These are phyloP conservation scores for Beauveria caledonica DNA, from an alignment of 2,329 filamentous ascomycete genomes.

Conservation along the genomic window DNA sequence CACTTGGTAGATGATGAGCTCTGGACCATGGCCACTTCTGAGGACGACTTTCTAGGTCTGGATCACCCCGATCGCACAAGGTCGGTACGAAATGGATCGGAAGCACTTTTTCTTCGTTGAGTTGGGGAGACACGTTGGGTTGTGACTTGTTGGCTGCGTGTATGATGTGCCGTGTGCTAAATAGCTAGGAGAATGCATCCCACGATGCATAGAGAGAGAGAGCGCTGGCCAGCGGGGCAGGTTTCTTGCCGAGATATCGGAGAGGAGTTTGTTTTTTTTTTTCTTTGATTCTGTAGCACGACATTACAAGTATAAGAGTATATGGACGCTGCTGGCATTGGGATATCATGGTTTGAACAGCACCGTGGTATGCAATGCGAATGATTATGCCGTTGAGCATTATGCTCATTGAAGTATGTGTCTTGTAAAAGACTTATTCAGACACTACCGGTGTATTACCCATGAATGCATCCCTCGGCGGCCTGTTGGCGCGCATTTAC, in stretches of 20 bases:
- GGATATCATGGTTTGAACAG: neutral
- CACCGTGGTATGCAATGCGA: neutral
- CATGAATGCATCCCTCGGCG: too few species aligned
- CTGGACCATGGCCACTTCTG: conserved; percentile 40
- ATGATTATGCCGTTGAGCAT: neutral
- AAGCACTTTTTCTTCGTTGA: conserved; percentile 53
- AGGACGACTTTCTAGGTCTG: conserved; percentile 56
- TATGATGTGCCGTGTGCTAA: conserved; percentile 9
- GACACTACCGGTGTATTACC: too few species aligned
- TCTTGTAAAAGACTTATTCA: too few species aligned
- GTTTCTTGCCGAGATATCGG: neutral
- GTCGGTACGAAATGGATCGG: conserved; percentile 48
- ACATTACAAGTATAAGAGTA: conserved; percentile 12
- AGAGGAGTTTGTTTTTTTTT: conserved; percentile 7
- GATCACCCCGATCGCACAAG: conserved; percentile 58
- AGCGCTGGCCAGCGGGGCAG: neutral
- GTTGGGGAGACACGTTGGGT: neutral
- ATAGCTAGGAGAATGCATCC: neutral
- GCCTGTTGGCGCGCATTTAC: too few species aligned
- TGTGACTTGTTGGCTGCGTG: conserved; percentile 1
- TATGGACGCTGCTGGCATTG: conserved; percentile 2
- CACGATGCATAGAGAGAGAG: conserved; percentile 1
- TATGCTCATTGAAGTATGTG: neutral
- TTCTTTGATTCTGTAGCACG: conserved; percentile 10
- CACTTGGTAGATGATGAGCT: conserved; percentile 46